Conservation (phyloP, 2,329 filamentous ascomycete species). For the Fusarium fujikuroi region DNA sequence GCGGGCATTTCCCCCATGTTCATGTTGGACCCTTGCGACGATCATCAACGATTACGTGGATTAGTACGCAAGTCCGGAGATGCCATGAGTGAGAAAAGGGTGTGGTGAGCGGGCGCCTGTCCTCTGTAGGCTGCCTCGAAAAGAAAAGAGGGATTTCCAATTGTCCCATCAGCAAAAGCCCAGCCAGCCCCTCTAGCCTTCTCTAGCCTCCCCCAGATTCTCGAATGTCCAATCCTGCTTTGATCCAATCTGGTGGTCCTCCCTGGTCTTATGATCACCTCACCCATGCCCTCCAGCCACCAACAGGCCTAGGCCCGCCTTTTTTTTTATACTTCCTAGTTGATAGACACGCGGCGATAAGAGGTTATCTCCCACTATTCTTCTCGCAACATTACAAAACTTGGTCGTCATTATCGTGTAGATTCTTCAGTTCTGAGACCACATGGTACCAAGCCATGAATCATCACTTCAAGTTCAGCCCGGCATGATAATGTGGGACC, state of each 20-base stretch:
- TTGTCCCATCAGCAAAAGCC: conserved; percentile 12
- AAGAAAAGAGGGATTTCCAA: conserved; percentile 17
- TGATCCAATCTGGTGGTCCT: conserved; percentile 19
- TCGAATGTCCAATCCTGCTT: conserved; percentile 26
- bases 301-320: conserved; percentile 10
- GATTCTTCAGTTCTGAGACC: neutral
- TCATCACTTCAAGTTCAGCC: conserved; percentile 20
- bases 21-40: conserved; percentile 18
- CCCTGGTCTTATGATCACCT: conserved; percentile 30
- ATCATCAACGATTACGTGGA: conserved; percentile 36
- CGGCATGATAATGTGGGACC: neutral
- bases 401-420: conserved; percentile 15
- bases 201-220: conserved; percentile 17
- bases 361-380: neutral
- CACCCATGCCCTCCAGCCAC: conserved; percentile 22
- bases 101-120: conserved; percentile 18
- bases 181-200: neutral
- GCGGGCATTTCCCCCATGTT: neutral
- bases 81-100: conserved; percentile 22
- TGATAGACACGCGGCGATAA: conserved; percentile 12
- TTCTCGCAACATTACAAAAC: neutral
- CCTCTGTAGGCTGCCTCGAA: neutral
- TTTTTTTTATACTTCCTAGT: neutral
- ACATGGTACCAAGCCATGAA: conserved; percentile 27
- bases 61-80: conserved; percentile 16